Evolutionary conservation across 106 monocot genomes (phyloP).

Genomic region (Xerophyta viscosa): DNA sequence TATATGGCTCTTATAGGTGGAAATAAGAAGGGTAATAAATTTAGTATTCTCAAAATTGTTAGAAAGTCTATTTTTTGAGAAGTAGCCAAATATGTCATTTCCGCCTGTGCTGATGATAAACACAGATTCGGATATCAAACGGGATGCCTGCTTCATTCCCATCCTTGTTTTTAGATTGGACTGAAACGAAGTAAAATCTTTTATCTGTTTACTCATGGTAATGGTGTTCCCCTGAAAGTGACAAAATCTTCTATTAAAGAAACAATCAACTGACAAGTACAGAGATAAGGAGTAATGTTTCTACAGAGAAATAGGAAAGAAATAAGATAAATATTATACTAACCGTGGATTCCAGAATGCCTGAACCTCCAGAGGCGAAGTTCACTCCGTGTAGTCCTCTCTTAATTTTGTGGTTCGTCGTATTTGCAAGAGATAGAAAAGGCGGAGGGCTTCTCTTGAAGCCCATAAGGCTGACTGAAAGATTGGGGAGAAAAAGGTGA

Average conservation of each 20-base stretch:
- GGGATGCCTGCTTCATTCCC: background rate
- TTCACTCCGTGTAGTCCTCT: conserved; percentile 27
- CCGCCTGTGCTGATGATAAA: background rate
- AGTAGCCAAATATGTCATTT: background rate
- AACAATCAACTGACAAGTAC: background rate
- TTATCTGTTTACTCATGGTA: conserved; percentile 28
- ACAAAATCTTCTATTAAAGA: background rate
- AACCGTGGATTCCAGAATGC: conserved; percentile 20
- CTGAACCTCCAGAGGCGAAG: conserved; percentile 36
- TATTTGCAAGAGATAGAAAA: conserved; percentile 35
- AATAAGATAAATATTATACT: background rate
- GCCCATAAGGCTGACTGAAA: conserved; percentile 38
- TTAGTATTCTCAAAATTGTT: background rate
- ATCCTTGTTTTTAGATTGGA: conserved; percentile 15
- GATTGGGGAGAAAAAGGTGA: background rate
- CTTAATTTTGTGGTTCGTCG: conserved; percentile 11
- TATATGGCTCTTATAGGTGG: conserved; percentile 7
- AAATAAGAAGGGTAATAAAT: conserved; percentile 12
- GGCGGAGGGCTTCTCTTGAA: conserved; percentile 54
- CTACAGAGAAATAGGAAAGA: background rate
- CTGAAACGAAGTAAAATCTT: conserved; percentile 19
- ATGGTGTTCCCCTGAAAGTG: conserved; percentile 32
- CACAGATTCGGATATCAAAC: background rate
- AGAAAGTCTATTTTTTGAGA: background rate
- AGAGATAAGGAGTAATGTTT: background rate